Conservation (phyloP, 306 rosid genomes). For the Arachis stenosperma region DNA sequence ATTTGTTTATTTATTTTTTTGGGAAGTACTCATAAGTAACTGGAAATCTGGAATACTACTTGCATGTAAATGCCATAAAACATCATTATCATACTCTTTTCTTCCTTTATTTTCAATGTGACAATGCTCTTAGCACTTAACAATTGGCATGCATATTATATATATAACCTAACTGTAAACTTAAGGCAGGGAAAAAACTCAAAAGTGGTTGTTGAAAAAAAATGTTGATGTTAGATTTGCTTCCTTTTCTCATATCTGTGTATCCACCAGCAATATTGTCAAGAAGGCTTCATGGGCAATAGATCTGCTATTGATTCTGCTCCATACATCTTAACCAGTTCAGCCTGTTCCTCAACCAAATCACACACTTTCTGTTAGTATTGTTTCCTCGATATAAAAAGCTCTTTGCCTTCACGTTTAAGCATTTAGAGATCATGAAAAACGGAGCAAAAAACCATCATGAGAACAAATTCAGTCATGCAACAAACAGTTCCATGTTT, state of each 20-base stretch:
- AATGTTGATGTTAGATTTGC: not conserved
- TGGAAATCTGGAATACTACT: too few relatives aligned
- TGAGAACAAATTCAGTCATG: constrained; percentile 1
- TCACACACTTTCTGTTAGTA: constrained; percentile 25
- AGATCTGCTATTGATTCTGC: constrained; percentile 51
- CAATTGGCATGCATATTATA: too few relatives aligned
- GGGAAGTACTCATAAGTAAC: too few relatives aligned
- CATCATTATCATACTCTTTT: too few relatives aligned
- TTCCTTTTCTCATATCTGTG: constrained; percentile 18
- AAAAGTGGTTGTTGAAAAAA: not conserved
- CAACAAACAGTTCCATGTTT: not conserved
- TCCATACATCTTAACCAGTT: constrained; percentile 45
- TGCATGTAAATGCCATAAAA: not conserved
- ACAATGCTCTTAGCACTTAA: too few relatives aligned
- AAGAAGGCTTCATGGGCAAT: constrained; percentile 39
- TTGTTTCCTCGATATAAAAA: not conserved
- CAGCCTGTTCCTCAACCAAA: constrained; percentile 52
- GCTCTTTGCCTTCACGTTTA: not conserved
- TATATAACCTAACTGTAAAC: too few relatives aligned
- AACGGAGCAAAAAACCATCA: constrained; percentile 6
- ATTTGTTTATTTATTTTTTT: too few relatives aligned
- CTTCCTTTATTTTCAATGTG: too few relatives aligned
- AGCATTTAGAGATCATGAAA: constrained; percentile 5
- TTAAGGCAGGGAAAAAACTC: not conserved
- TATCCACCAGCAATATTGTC: constrained; percentile 4